These are phyloP conservation scores for Penicillium italicum DNA, from an alignment of 2,329 filamentous ascomycete genomes.

Conservation along the genomic window DNA sequence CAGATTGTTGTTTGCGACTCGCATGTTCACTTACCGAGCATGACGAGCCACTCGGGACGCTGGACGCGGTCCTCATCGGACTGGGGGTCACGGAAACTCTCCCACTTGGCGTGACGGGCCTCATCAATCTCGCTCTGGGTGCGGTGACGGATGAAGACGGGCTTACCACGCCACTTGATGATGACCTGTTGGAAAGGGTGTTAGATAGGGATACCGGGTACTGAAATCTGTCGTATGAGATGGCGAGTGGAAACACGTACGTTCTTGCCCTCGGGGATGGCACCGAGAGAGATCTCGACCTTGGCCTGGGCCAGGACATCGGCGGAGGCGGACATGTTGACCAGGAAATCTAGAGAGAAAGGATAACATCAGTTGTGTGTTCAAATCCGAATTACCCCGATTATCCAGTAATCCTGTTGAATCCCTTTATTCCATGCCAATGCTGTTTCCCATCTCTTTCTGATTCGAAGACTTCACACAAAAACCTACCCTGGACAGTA, in stretches of 20 bases:
- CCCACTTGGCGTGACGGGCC: constrained; percentile 82
- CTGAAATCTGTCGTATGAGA: not conserved
- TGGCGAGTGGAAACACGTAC: constrained; percentile 55
- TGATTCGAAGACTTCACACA: constrained; percentile 2
- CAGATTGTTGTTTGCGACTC: not conserved
- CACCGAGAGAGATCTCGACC: constrained; percentile 89
- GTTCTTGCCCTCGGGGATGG: constrained; percentile 99
- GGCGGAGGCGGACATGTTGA: constrained; percentile 99
- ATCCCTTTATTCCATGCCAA: not conserved
- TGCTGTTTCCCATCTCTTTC: constrained; percentile 1
- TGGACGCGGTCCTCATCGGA: constrained; percentile 88
- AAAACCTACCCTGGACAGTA: constrained; percentile 84
- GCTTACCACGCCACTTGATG: constrained; percentile 99
- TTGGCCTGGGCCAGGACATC: constrained; percentile 99
- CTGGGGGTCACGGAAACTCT: constrained; percentile 85
- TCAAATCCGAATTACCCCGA: constrained; percentile 1
- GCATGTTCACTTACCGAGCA: constrained; percentile 67
- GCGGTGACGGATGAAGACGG: constrained; percentile 99
- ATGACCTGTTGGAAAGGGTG: constrained; percentile 64
- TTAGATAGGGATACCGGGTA: constrained; percentile 13
- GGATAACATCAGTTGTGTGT: constrained; percentile 25
- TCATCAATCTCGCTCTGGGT: constrained; percentile 90
- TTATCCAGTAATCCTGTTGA: constrained; percentile 1
- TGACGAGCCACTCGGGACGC: constrained; percentile 98
- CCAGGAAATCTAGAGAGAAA: constrained; percentile 76